These are phyloP conservation scores for Yarrowia yakushimensis DNA, from an alignment of 805 yeast genomes.

Conservation along the genomic window DNA sequence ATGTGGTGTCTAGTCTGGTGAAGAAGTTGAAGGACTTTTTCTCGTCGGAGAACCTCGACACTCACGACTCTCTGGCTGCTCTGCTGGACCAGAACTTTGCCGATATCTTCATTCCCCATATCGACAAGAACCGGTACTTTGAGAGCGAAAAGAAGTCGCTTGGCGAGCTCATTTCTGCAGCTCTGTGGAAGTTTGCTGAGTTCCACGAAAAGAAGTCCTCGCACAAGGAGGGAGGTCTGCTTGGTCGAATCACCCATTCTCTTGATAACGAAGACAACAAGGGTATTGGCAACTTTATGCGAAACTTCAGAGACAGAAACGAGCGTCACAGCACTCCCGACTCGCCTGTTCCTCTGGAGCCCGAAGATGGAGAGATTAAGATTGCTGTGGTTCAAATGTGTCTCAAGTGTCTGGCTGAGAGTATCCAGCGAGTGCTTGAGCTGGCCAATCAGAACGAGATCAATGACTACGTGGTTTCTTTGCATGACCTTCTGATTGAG, in stretches of 20 bases:
- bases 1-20: conserved; percentile 55
- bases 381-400: conserved; percentile 56
- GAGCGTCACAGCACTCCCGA: conserved; percentile 10
- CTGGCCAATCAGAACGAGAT: conserved; percentile 54
- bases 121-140: conserved; percentile 66
- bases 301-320: conserved; percentile 29
- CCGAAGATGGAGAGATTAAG: conserved; percentile 32
- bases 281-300: conserved; percentile 37
- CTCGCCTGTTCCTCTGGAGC: conserved; percentile 3
- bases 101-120: conserved; percentile 70
- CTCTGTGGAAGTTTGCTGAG: conserved; percentile 47
- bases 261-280: conserved; percentile 31
- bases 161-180: conserved; percentile 42
- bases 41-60: conserved; percentile 36
- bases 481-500: conserved; percentile 62
- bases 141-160: conserved; percentile 66
- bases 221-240: conserved; percentile 35
- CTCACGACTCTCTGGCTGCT: conserved; percentile 42
- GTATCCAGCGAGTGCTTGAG: conserved; percentile 73
- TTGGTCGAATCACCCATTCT: conserved; percentile 30
- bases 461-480: conserved; percentile 58
- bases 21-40: conserved; percentile 63
- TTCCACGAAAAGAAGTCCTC: conserved; percentile 41
- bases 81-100: conserved; percentile 66
- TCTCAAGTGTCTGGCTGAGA: conserved; percentile 68